Evolutionary conservation across 2,329 filamentous ascomycete genomes (phyloP).

Genomic region (Colletotrichum echinochloae): DNA sequence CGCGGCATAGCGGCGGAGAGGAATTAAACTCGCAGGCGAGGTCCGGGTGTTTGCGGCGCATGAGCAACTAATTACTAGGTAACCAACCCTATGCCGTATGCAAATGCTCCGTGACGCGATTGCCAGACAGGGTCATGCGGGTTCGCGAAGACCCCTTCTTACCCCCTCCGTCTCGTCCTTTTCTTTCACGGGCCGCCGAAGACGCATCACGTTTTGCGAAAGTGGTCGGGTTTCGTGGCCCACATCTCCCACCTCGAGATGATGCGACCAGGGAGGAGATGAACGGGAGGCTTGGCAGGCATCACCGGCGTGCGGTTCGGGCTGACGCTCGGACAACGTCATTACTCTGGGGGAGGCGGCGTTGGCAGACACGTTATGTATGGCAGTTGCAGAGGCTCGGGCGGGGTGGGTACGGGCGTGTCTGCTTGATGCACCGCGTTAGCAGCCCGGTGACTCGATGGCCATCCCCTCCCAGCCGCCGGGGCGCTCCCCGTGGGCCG

Average conservation of each 20-base stretch:
- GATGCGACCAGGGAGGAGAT: constrained; percentile 8
- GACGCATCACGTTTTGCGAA: neutral
- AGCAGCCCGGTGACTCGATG: constrained; percentile 11
- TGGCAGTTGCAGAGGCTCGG: constrained; percentile 29
- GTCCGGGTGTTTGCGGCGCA: constrained; percentile 6
- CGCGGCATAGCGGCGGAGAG: constrained; percentile 14
- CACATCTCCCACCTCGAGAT: neutral
- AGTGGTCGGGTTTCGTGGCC: constrained; percentile 4
- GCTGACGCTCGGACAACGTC: constrained; percentile 22
- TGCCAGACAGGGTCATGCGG: neutral
- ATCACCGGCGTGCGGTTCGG: neutral
- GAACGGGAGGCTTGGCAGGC: constrained; percentile 11
- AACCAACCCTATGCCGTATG: neutral
- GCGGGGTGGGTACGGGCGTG: constrained; percentile 4
- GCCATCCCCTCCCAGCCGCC: too few relatives aligned
- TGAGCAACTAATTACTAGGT: neutral
- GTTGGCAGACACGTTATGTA: constrained; percentile 12
- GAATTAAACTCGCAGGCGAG: constrained; percentile 16
- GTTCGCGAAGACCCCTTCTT: neutral
- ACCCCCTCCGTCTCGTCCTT: neutral
- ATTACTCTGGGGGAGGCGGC: neutral
- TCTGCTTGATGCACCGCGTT: neutral
- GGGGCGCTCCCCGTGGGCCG: constrained; percentile 20
- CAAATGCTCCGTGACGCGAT: constrained; percentile 6
- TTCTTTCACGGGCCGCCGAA: neutral